phyloP scores from a whole-genome alignment of 2,329 filamentous ascomycete genomes.

The Thelonectria olida region DNA sequence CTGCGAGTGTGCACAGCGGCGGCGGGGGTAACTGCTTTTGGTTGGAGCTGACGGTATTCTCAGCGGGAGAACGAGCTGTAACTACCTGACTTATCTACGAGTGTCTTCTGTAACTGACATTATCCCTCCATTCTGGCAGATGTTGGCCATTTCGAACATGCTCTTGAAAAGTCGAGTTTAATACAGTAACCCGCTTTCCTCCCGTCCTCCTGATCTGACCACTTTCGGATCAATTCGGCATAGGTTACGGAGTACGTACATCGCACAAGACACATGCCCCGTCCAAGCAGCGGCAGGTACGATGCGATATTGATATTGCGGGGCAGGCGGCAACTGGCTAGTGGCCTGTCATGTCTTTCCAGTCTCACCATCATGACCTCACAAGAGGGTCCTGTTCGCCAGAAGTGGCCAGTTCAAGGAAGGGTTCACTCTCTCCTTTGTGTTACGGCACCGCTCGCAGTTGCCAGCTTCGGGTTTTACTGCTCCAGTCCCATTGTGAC shows the following conservation, averaged over 20 bases:
- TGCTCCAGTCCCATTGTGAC: background rate
- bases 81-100: too few relatives aligned
- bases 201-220: background rate
- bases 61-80: background rate
- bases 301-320: background rate
- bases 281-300: background rate
- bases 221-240: background rate
- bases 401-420: constrained; percentile 16
- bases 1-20: background rate
- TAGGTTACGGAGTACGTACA: too few relatives aligned
- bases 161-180: background rate
- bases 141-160: background rate
- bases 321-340: constrained; percentile 1
- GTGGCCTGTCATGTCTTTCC: constrained; percentile 12
- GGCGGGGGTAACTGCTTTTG: constrained; percentile 8
- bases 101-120: too few relatives aligned
- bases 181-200: background rate
- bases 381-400: constrained; percentile 14
- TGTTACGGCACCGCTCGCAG: background rate
- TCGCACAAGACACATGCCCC: background rate
- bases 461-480: background rate
- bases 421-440: background rate
- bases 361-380: constrained; percentile 27
- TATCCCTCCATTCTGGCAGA: too few relatives aligned
- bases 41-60: background rate